Percentiles rank a stretch among this genome's conserved stretches.
These are phyloP conservation scores for Elsinoe batatas DNA, from an alignment of 2,329 filamentous ascomycete genomes.

Conservation along the genomic window DNA sequence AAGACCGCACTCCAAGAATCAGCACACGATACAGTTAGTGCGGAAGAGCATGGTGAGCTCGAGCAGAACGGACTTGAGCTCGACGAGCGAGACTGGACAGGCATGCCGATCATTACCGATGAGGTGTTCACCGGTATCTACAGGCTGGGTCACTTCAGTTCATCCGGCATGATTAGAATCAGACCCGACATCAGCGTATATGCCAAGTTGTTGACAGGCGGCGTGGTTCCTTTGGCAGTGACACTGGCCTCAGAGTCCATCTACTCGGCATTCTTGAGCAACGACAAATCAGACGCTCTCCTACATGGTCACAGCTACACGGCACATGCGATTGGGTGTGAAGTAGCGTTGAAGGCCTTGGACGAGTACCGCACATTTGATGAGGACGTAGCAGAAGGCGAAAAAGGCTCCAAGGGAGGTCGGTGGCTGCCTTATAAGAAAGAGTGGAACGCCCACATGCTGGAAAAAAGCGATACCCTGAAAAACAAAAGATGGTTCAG, in stretches of 20 bases:
- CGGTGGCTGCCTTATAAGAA: slow-evolving; percentile 48
- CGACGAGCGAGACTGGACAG: slow-evolving; percentile 46
- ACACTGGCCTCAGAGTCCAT: slow-evolving; percentile 66
- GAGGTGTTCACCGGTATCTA: slow-evolving; percentile 84
- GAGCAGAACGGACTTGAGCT: background rate
- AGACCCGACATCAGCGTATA: slow-evolving; percentile 69
- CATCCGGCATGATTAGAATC: slow-evolving; percentile 58
- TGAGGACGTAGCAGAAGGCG: slow-evolving; percentile 13
- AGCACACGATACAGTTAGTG: no score
- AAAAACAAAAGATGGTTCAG: no score
- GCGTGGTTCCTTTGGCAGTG: slow-evolving; percentile 64
- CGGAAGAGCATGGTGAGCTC: no score
- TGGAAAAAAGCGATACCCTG: no score
- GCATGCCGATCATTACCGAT: slow-evolving; percentile 71
- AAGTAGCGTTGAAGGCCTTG: slow-evolving; percentile 62
- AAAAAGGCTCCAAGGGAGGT: slow-evolving; percentile 43
- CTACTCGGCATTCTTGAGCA: slow-evolving; percentile 59
- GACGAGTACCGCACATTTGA: slow-evolving; percentile 39
- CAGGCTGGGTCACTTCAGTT: slow-evolving; percentile 62
- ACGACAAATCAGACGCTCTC: slow-evolving; percentile 67
- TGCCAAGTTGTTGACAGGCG: slow-evolving; percentile 75
- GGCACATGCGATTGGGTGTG: slow-evolving; percentile 70
- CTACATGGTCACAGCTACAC: slow-evolving; percentile 84
- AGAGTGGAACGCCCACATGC: slow-evolving; percentile 39
- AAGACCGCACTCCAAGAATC: no score